Evolutionary conservation across 257 asterid species (phyloP).

Genomic region (Haberlea rhodopensis): DNA sequence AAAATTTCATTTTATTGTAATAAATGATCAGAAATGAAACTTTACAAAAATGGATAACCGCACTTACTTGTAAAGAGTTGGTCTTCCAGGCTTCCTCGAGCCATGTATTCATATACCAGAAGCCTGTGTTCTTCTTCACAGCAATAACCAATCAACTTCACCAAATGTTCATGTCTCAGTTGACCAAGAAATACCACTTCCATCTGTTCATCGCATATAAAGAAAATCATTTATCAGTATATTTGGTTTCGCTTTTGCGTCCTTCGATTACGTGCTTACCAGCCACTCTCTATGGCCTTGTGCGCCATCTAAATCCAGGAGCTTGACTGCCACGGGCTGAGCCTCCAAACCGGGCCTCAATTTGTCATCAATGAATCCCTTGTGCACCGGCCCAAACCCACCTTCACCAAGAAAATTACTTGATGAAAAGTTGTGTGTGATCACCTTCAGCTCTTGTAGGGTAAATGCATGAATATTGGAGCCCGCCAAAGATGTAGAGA

Average conservation of each 20-base stretch:
- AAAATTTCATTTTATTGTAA: no score
- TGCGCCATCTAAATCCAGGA: constrained; percentile 63
- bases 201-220: neutral
- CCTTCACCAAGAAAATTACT: constrained; percentile 76
- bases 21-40: no score
- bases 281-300: constrained; percentile 88
- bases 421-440: constrained; percentile 47
- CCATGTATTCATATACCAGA: neutral
- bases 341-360: constrained; percentile 59
- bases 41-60: no score
- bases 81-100: neutral
- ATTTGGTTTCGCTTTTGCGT: neutral
- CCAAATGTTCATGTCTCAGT: neutral
- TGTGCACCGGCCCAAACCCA: constrained; percentile 91
- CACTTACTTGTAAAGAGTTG: neutral
- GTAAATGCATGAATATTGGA: constrained; percentile 78
- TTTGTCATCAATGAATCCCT: constrained; percentile 66
- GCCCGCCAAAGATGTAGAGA: constrained; percentile 49
- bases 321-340: constrained; percentile 86
- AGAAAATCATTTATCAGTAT: no score
- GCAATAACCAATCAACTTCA: neutral
- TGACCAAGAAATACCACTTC: constrained; percentile 1
- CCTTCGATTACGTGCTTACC: constrained; percentile 38
- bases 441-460: constrained; percentile 42
- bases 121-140: neutral